Evolutionary conservation across 2,329 filamentous ascomycete species (phyloP), one percentile per base, ranked within the genome.

Genomic region (Aspergillus felis): DNA sequence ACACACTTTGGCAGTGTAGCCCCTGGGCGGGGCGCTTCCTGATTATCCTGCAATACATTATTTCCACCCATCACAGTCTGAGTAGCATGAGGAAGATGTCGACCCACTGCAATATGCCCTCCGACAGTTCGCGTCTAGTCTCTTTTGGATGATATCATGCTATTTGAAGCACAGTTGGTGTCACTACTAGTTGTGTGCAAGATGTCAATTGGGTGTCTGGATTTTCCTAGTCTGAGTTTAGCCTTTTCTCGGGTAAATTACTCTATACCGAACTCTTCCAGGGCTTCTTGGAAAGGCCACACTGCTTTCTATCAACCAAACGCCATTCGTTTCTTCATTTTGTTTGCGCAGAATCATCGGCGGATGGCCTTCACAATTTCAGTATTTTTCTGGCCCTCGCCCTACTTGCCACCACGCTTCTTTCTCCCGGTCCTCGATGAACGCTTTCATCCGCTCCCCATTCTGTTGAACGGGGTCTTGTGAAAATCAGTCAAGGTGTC

Each of bases 351-450:
- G 35, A 58, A 57, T 7, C 53, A 47, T 41, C 27, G 50, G n/a
- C 53, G 53, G 47, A 63, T 63, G 41, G 61, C 61, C 50, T 61
- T 54, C n/a, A 53, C 57, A 29, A 57, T 56, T 32, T 57, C 28
- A 28, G 54, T 47, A 35, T 63, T 63, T 12, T 59, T 61, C 41
- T n/a, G 7, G 61, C 56, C 38, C 61, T 52, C 55, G 64, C 63
- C 29, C 54, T 57, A 5, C 62, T 61, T 24, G 57, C 65, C 25
- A 28, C 27, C 5, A 64, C 66, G 52, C 65, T 46, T n/a, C 66
- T 55, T 50, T 64, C 64, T 66, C 60, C 32, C 66, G 57, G 38
- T 69, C 66, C 42, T 61, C 54, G 14, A 67, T 53, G 57, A 69
- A 69, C 1, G 54, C 61, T 9, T 61, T 57, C 50, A 65, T 57